phyloP scores from a whole-genome alignment of 1,284 basidiomycete species.

The Austroboletus niveus region DNA sequence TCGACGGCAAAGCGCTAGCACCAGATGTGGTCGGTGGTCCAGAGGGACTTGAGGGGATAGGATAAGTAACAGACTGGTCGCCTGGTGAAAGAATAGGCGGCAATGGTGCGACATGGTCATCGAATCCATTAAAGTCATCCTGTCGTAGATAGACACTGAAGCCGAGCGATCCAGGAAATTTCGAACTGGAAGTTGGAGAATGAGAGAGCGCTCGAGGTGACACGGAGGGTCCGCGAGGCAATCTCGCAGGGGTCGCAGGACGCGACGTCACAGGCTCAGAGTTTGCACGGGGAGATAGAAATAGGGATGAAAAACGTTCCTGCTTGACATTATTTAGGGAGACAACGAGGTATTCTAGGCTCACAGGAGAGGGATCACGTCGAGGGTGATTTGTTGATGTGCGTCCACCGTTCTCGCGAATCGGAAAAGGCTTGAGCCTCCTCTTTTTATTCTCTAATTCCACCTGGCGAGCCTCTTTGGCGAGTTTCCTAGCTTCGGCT shows the following conservation, averaged over 20 bases:
- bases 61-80: constrained; percentile 1
- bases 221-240: not conserved
- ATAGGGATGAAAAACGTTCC: constrained; percentile 5
- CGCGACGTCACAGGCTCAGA: constrained; percentile 13
- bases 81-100: constrained; percentile 5
- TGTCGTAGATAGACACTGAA: constrained; percentile 15
- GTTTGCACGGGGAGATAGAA: constrained; percentile 4
- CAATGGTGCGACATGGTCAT: constrained; percentile 5
- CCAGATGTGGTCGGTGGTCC: constrained; percentile 18
- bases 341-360: constrained; percentile 2
- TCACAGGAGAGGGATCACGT: constrained; percentile 9
- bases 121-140: constrained; percentile 12
- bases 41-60: constrained; percentile 18
- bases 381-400: not conserved
- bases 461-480: constrained; percentile 10
- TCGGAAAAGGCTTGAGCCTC: constrained; percentile 34
- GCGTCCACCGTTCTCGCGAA: constrained; percentile 11
- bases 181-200: constrained; percentile 4
- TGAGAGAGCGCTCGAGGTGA: constrained; percentile 10
- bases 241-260: constrained; percentile 4
- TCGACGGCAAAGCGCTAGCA: constrained; percentile 18
- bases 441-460: constrained; percentile 15
- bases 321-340: constrained; percentile 7
- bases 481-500: constrained; percentile 13
- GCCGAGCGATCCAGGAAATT: constrained; percentile 8